Conservation (phyloP, 495 filamentous ascomycete species). For the Penicillium canariense region DNA sequence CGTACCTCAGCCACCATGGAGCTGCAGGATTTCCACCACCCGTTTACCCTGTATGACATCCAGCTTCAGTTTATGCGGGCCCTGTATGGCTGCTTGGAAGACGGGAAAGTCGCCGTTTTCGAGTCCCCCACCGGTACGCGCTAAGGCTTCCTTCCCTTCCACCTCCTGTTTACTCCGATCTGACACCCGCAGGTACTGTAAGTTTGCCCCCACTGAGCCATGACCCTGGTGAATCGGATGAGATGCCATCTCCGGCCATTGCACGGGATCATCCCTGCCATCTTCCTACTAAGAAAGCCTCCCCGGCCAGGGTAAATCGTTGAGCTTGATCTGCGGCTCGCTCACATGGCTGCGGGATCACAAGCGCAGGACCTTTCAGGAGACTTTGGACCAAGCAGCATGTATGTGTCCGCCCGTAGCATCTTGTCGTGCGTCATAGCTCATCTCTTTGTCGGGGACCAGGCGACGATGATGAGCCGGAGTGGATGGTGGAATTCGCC, state of each 20-base stretch:
- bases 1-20: conserved; percentile 4
- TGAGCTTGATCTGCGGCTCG: conserved; percentile 90
- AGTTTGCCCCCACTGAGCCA: conserved; percentile 23
- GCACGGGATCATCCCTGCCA: not conserved
- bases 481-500: conserved; percentile 83
- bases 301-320: conserved; percentile 75
- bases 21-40: conserved; percentile 76
- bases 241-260: not conserved
- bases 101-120: conserved; percentile 81
- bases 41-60: conserved; percentile 86
- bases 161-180: conserved; percentile 12
- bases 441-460: conserved; percentile 11
- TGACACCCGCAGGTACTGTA: conserved; percentile 40
- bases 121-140: conserved; percentile 81
- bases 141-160: not conserved
- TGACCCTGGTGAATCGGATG: not conserved
- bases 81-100: conserved; percentile 77
- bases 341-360: conserved; percentile 91
- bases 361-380: conserved; percentile 66
- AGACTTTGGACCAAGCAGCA: conserved; percentile 36
- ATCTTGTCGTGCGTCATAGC: not conserved
- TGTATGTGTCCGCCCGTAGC: conserved; percentile 25
- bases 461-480: conserved; percentile 71
- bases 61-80: conserved; percentile 88
- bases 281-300: conserved; percentile 7